Base-by-base conservation (phyloP, 257 asterid genomes). In the Nicotiana tabacum region DNA sequence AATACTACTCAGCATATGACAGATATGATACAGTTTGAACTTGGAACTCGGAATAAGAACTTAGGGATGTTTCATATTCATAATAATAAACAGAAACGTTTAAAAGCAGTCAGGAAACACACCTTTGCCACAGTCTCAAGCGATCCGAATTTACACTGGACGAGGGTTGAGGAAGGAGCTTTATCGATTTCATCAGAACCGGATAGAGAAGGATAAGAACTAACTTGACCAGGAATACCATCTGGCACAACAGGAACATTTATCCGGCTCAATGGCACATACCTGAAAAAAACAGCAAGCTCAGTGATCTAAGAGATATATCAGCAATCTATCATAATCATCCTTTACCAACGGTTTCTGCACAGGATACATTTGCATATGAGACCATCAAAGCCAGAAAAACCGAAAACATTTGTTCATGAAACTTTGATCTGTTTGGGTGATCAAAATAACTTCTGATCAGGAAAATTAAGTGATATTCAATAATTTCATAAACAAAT, bases 41-140 rank as follows among this genome's bases (percentile, higher is more conserved):
- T 30, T 27, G 43, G n/a, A 74, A 18, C 7, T 13, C n/a, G n/a
- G 64, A 74, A 13, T 51, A 74, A 51, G 64, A 51, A 15, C 62
- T 51, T 3, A 48, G 18, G 43, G 16, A 74, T 48, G 29, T 13
- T 48, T 48, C 62, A 48, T 48, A 48, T 48, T 48, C 62, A 48
- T 48, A 48, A 48, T 27, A 48, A 74, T 48, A 74, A 48, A 30
- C 8, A 27, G 21, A 74, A 46, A 74, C n/a, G 43, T 6, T 53
- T 15, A 74, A 51, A 48, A 51, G 43, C 62, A 74, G 53, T 51
- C 80, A 48, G 62, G 15, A 48, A 74, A 6, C 46, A 27, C 80
- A 96, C 99, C 98, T 96, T 96, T 77, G 92, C 91, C 35, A 90
- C 94, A 82, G 97, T 90, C 85, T 89, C 92, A 17, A 78, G 87